Evolutionary conservation across 805 yeast species (phyloP).

Genomic region (Lipomyces sp.): DNA sequence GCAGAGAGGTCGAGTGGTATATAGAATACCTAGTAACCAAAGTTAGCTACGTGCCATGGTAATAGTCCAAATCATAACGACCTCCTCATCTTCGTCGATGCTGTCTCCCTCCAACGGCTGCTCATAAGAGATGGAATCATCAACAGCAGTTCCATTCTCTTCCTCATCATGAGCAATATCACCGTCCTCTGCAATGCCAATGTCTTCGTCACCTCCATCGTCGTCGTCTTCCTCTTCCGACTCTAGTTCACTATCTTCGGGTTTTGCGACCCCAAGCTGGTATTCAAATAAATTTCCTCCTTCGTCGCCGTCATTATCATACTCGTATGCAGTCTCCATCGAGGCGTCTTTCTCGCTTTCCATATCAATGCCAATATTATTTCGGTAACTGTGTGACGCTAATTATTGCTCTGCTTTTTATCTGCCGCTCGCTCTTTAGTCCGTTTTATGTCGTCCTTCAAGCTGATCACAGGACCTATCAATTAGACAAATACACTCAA

Average conservation of each 20-base stretch:
- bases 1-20: slow-evolving; percentile 30
- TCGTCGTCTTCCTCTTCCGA: slow-evolving; percentile 16
- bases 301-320: slow-evolving; percentile 20
- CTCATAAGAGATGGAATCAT: slow-evolving; percentile 2
- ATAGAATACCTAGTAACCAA: slow-evolving; percentile 17
- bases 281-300: slow-evolving; percentile 9
- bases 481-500: no score
- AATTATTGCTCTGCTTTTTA: no score
- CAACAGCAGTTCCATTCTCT: background rate
- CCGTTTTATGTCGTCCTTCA: no score
- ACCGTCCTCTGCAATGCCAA: slow-evolving; percentile 19
- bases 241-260: slow-evolving; percentile 15
- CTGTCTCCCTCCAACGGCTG: background rate
- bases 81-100: slow-evolving; percentile 16
- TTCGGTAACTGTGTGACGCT: no score
- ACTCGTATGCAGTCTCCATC: slow-evolving; percentile 19
- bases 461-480: no score
- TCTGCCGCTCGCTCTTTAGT: no score
- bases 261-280: slow-evolving; percentile 11
- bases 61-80: background rate
- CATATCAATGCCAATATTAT: background rate
- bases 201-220: slow-evolving; percentile 17
- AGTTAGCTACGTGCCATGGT: background rate
- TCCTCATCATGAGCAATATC: background rate
- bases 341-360: slow-evolving; percentile 6